phyloP scores from a whole-genome alignment of 495 filamentous ascomycete species.

The Neurospora sp. region DNA sequence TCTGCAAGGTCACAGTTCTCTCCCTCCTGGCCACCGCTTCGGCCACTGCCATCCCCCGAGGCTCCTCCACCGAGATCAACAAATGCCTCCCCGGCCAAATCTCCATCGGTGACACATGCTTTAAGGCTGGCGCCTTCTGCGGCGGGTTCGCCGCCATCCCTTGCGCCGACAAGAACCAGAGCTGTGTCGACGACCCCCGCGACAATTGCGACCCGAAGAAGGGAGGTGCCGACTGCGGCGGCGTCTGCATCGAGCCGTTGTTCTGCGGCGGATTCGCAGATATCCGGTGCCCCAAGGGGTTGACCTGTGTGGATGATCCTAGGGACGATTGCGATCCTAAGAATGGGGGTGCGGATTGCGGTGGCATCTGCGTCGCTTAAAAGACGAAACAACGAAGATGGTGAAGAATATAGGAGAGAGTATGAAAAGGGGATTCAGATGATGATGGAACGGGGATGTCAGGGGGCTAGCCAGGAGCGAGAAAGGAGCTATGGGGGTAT shows the following conservation, averaged over 20 bases:
- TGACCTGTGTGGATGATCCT: constrained; percentile 22
- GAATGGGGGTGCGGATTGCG: constrained; percentile 21
- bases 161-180: constrained; percentile 13
- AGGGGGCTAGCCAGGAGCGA: neutral
- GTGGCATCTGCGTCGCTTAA: constrained; percentile 16
- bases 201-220: constrained; percentile 13
- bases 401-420: neutral
- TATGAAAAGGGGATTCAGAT: neutral
- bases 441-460: neutral
- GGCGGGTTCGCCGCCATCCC: constrained; percentile 20
- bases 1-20: neutral
- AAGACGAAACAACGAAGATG: neutral
- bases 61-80: neutral
- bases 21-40: neutral
- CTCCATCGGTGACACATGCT: constrained; percentile 19
- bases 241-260: constrained; percentile 19
- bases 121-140: constrained; percentile 20
- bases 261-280: constrained; percentile 24
- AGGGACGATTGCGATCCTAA: constrained; percentile 18
- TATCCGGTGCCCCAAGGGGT: constrained; percentile 11
- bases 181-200: constrained; percentile 22
- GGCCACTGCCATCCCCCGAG: neutral
- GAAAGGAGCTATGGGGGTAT: neutral
- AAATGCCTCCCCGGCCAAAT: neutral
- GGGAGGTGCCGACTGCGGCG: constrained; percentile 14